Base-by-base conservation (phyloP, 345 rosid genomes). In the Linum trigynum region DNA sequence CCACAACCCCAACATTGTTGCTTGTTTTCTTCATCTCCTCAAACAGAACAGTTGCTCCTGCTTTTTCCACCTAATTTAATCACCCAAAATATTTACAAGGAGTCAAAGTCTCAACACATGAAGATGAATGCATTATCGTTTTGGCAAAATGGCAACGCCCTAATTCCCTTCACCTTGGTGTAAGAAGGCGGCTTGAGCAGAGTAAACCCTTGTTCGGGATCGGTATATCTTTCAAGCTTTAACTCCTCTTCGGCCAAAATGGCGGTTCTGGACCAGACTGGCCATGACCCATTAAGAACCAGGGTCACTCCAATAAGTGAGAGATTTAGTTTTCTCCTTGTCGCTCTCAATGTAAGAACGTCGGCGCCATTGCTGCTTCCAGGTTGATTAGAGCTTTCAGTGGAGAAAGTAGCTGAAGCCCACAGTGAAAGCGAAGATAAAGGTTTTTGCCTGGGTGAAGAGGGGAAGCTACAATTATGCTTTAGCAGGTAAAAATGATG, bases 1-100 rank as follows among this genome's bases (percentile, higher is more conserved):
- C 98, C 36, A 92, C 96, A 48, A 90, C 87, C 63, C 98, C 98
- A 36, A 86, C 63, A 69, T 79, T 90, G 81, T 92, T 90, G 68
- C 79, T 83, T 70, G 87, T 86, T 61, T 78, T 82, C n/a, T 68
- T 78, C 45, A 76, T 63, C 71, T 89, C 87, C 84, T 92, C 91
- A 71, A 89, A 89, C 71, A 92, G 77, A 70, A 71, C 91, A 16
- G 83, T 85, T 4, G 98, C 96, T 64, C 96, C 98, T 65, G 97
- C 91, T 79, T 87, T 92, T 10, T 89, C 97, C 71, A 87, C 86
- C 98, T 85, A 69, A 23, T 23, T 23, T 23, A 12, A 56, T 9
- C 63, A 59, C 58, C 61, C 39, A 42, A 50, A 15, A 16, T 7
- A 43, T 11, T 43, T 48, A 2, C 48, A 53, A 60, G 8, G 15